These are phyloP conservation scores for Priceomyces fermenticarens DNA, from an alignment of 805 yeast genomes.

Conservation along the genomic window DNA sequence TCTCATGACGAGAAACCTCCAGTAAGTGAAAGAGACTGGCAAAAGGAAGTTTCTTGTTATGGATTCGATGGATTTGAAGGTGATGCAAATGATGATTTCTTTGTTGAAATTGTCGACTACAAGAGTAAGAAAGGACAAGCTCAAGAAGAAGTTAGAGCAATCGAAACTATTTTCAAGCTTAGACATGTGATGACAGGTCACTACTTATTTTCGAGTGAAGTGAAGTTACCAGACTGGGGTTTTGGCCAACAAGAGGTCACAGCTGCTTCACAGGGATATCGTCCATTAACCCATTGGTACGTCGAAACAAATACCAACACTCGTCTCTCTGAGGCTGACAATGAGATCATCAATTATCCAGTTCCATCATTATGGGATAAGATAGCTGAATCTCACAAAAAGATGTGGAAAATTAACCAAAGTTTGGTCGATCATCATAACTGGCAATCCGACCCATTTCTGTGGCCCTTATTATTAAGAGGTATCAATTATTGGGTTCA, in stretches of 20 bases:
- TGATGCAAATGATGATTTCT: constrained; percentile 81
- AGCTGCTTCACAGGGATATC: constrained; percentile 67
- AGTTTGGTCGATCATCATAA: constrained; percentile 67
- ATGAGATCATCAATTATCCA: constrained; percentile 44
- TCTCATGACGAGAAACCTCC: constrained; percentile 83
- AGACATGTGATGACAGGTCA: constrained; percentile 80
- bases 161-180: constrained; percentile 68
- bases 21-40: constrained; percentile 76
- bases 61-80: constrained; percentile 77
- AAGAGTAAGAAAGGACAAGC: constrained; percentile 51
- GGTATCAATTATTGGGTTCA: constrained; percentile 81
- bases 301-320: constrained; percentile 66
- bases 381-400: constrained; percentile 60
- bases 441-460: constrained; percentile 67
- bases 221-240: constrained; percentile 79
- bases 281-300: constrained; percentile 65
- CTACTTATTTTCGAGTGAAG: constrained; percentile 71
- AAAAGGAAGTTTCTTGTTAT: constrained; percentile 74
- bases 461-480: constrained; percentile 73
- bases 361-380: constrained; percentile 55
- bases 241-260: constrained; percentile 84
- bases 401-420: constrained; percentile 76
- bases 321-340: constrained; percentile 28
- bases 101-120: constrained; percentile 65
- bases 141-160: constrained; percentile 55